A percentile compares a stretch with the other conserved stretches of the same genome.
Evolutionary conservation across 2,329 filamentous ascomycete species (phyloP).

Genomic region (Trichoderma koningii): DNA sequence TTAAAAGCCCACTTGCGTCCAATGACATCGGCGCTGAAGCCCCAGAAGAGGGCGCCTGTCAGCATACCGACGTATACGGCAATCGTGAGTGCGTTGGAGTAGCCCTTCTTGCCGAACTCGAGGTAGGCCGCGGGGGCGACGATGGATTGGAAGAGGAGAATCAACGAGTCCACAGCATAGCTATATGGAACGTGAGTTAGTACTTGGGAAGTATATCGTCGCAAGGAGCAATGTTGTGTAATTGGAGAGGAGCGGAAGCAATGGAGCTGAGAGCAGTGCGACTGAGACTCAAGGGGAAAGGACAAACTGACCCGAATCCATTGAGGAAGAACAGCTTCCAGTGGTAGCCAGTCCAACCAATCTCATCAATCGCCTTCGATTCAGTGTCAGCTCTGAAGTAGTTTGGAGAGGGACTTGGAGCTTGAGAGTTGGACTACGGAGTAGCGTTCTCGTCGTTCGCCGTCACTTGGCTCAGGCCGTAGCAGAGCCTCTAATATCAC

Average conservation of each 20-base stretch:
- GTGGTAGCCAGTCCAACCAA: constrained; percentile 62
- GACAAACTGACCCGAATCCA: constrained; percentile 52
- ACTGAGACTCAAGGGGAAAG: neutral
- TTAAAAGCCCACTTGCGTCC: constrained; percentile 71
- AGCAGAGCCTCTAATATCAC: constrained; percentile 32
- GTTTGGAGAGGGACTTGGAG: neutral
- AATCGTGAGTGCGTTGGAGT: constrained; percentile 60
- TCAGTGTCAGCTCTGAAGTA: constrained; percentile 6
- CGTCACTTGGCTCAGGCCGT: constrained; percentile 1
- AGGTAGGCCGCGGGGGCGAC: constrained; percentile 59
- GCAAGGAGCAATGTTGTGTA: too few relatives aligned
- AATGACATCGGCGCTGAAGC: constrained; percentile 66
- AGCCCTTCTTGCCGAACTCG: constrained; percentile 60
- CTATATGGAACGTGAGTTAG: constrained; percentile 33
- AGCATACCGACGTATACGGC: constrained; percentile 61
- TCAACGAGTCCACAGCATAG: constrained; percentile 51
- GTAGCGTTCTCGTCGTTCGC: constrained; percentile 10
- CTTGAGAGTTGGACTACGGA: neutral
- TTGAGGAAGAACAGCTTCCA: constrained; percentile 63
- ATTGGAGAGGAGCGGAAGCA: neutral
- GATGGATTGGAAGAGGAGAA: constrained; percentile 61
- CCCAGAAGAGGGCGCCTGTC: constrained; percentile 67
- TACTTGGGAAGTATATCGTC: neutral
- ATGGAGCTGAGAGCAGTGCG: neutral
- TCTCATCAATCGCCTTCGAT: constrained; percentile 55